Percentiles rank a stretch among this genome's conserved stretches.
Conservation (phyloP, 1,139 yeast genomes). For the Wickerhamomyces sp. region DNA sequence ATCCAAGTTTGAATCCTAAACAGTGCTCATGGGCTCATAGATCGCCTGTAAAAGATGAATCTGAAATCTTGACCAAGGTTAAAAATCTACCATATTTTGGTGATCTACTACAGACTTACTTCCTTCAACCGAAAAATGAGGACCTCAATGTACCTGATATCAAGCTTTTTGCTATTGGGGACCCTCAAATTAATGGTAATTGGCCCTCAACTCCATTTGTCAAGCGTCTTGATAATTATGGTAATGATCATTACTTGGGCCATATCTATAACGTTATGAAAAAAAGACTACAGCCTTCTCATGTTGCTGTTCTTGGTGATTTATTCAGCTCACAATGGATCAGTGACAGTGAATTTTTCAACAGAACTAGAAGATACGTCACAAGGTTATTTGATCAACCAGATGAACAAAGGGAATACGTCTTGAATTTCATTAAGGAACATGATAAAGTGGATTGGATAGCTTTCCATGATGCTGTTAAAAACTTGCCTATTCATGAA, state of each 20-base stretch:
- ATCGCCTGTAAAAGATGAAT: slow-evolving; percentile 12
- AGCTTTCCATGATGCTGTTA: slow-evolving; percentile 38
- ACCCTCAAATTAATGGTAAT: slow-evolving; percentile 92
- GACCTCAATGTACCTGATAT: slow-evolving; percentile 38
- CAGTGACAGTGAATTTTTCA: slow-evolving; percentile 75
- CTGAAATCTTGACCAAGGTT: slow-evolving; percentile 15
- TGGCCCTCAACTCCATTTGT: slow-evolving; percentile 70
- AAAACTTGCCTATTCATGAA: slow-evolving; percentile 36
- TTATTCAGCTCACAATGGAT: slow-evolving; percentile 96
- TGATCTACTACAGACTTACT: slow-evolving; percentile 28
- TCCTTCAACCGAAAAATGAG: slow-evolving; percentile 18
- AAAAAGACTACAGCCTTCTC: slow-evolving; percentile 61
- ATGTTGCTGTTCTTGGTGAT: slow-evolving; percentile 90
- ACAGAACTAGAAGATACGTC: slow-evolving; percentile 69
- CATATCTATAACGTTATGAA: slow-evolving; percentile 72
- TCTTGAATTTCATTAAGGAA: slow-evolving; percentile 39
- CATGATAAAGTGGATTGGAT: slow-evolving; percentile 57
- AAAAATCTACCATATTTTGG: slow-evolving; percentile 32
- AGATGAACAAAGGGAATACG: slow-evolving; percentile 43
- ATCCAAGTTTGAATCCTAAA: slow-evolving; percentile 55
- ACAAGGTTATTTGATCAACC: slow-evolving; percentile 58
- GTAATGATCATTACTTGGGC: slow-evolving; percentile 84
- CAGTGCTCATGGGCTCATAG: slow-evolving; percentile 53
- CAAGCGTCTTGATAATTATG: slow-evolving; percentile 75
- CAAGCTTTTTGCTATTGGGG: slow-evolving; percentile 79